Evolutionary conservation across 1,284 basidiomycete species (phyloP).

Genomic region (Gomphus bonarii): DNA sequence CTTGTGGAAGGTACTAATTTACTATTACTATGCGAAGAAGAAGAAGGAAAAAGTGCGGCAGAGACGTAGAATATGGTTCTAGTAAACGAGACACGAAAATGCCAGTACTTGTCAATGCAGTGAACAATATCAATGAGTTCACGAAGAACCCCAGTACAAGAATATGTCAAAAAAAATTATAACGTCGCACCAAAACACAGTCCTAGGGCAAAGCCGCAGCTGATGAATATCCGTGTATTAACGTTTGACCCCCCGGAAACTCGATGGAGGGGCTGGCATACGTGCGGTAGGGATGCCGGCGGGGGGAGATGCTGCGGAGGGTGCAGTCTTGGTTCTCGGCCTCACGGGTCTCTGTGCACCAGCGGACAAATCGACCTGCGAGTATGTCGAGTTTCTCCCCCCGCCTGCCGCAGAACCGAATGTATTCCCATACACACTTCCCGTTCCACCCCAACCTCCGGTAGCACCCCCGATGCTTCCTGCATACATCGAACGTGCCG

Average conservation of each 20-base stretch:
- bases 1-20: neutral
- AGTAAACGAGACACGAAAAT: neutral
- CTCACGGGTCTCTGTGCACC: constrained; percentile 19
- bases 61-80: neutral
- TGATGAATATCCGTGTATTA: neutral
- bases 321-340: constrained; percentile 45
- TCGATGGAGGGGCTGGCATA: constrained; percentile 3
- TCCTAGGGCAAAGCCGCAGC: neutral
- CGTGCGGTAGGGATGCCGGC: neutral
- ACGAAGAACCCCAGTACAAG: neutral
- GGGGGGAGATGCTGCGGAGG: constrained; percentile 23
- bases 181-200: neutral
- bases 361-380: constrained; percentile 5
- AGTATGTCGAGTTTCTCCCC: constrained; percentile 1
- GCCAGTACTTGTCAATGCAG: neutral
- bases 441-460: constrained; percentile 33
- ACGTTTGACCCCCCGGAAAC: constrained; percentile 4
- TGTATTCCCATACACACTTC: constrained; percentile 57
- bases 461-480: constrained; percentile 21
- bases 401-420: constrained; percentile 35
- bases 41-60: too few relatives aligned
- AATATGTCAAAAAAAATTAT: neutral
- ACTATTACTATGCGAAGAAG: neutral
- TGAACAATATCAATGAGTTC: neutral
- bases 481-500: constrained; percentile 46